Evolutionary conservation across 1,139 yeast genomes (phyloP).

Genomic region (Lodderomyces oxycetoniae): DNA sequence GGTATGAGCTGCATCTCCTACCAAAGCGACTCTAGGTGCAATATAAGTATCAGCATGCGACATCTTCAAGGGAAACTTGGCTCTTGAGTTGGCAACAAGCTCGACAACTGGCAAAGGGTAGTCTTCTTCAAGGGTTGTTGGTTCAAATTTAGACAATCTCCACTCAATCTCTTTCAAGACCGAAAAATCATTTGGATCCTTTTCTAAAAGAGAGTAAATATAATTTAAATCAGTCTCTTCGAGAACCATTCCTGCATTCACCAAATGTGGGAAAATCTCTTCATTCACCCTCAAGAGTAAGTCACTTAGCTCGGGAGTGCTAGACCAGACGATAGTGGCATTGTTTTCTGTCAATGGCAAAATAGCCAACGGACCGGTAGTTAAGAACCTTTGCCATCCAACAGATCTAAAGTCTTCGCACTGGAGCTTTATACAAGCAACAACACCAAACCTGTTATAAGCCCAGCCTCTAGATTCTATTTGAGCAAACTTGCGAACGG

Average conservation of each 20-base stretch:
- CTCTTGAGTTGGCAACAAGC: conserved; percentile 64
- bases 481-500: conserved; percentile 76
- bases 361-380: conserved; percentile 90
- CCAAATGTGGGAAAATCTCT: conserved; percentile 60
- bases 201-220: conserved; percentile 28
- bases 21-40: conserved; percentile 77
- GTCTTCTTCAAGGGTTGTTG: conserved; percentile 48
- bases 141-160: conserved; percentile 51
- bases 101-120: conserved; percentile 65
- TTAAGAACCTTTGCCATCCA: conserved; percentile 93
- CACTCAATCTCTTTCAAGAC: conserved; percentile 67
- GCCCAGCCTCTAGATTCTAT: conserved; percentile 92
- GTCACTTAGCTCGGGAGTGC: conserved; percentile 71
- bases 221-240: conserved; percentile 44
- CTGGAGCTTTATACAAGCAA: conserved; percentile 75
- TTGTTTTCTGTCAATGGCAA: conserved; percentile 81
- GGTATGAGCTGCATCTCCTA: conserved; percentile 98
- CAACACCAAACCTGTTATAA: conserved; percentile 84
- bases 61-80: conserved; percentile 82
- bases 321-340: conserved; percentile 92
- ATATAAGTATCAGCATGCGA: conserved; percentile 90
- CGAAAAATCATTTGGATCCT: conserved; percentile 39
- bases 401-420: conserved; percentile 63
- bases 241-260: conserved; percentile 82
- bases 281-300: conserved; percentile 55